Evolutionary conservation across 768 basidiomycete genomes (phyloP), one percentile per base, ranked within the genome.

Genomic region (Mycena galopus): DNA sequence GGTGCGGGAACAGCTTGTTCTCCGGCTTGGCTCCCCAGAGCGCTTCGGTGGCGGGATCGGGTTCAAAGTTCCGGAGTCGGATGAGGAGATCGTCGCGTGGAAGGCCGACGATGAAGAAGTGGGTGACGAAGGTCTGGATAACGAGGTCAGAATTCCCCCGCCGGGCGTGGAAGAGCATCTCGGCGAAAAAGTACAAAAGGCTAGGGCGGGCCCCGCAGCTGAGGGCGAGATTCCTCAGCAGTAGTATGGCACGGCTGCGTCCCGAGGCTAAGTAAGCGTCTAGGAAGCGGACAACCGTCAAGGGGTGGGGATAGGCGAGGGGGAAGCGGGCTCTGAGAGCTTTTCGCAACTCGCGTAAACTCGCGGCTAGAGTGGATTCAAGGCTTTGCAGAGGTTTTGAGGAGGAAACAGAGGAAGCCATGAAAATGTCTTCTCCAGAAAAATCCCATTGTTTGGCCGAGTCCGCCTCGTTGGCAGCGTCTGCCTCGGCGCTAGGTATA

Each of bases 41-140:
- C 27, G 65, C 65, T 47, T 39, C 62, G 58, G 32, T 37, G 61
- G n/a, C 65, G 50, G 60, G 44, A 50, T 65, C 39, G 33, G 27
- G 37, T 44, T 39, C 51, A 42, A 67, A 69, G 74, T 2, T 39
- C 70, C 12, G 39, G 35, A 71, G 62, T 6, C 67, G 67, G 11
- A 35, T 21, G 2, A 85, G 57, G 17, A 87, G 69, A 0, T 81
- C 78, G 11, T 82, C 78, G 39, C 82, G 64, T 33, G 92, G 91
- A n/a, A 93, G 81, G 17, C 89, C 91, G 42, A 84, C 79, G 9
- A 84, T 72, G 65, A 85, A 85, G 75, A 91, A 93, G 64, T 89
- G 84, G 8, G 86, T 82, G 16, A 80, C 78, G 76, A 89, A 94
- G 0, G 86, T 81, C 57, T 81, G 69, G 59, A 90, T 78, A 67